Evolutionary conservation across 2,329 filamentous ascomycete species (phyloP).

Genomic region (Lojkania enalia): DNA sequence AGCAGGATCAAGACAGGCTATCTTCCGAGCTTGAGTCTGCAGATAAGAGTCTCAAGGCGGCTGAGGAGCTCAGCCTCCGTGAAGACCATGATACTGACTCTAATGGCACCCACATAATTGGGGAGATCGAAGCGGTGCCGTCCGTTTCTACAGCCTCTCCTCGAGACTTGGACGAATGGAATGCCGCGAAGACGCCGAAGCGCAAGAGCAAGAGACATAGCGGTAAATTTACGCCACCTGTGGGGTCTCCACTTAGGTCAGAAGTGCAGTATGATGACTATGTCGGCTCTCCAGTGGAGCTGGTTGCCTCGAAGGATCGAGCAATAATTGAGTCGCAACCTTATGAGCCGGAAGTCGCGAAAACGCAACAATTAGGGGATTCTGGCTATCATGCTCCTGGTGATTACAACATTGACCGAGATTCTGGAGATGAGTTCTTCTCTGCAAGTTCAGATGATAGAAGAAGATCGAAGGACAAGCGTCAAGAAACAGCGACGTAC

Average conservation of each 20-base stretch:
- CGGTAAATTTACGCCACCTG: conserved; percentile 45
- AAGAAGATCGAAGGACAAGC: conserved; percentile 25
- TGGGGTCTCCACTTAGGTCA: conserved; percentile 50
- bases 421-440: conserved; percentile 38
- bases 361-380: conserved; percentile 23
- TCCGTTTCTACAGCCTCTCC: conserved; percentile 40
- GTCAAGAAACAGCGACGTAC: conserved; percentile 22
- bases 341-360: conserved; percentile 13
- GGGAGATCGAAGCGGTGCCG: conserved; percentile 18
- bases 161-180: conserved; percentile 38
- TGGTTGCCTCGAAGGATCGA: conserved; percentile 17
- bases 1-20: conserved; percentile 40
- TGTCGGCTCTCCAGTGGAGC: conserved; percentile 26
- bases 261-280: conserved; percentile 52
- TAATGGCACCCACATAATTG: conserved; percentile 20
- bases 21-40: conserved; percentile 33
- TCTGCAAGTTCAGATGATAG: conserved; percentile 38
- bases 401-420: conserved; percentile 31
- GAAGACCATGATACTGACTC: conserved; percentile 20
- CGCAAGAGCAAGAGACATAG: conserved; percentile 54
- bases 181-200: conserved; percentile 47
- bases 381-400: conserved; percentile 42
- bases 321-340: conserved; percentile 21
- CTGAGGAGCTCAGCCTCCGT: conserved; percentile 18
- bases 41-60: conserved; percentile 28